Conservation (phyloP, 257 asterid species). For the Solanum bulbocastanum region DNA sequence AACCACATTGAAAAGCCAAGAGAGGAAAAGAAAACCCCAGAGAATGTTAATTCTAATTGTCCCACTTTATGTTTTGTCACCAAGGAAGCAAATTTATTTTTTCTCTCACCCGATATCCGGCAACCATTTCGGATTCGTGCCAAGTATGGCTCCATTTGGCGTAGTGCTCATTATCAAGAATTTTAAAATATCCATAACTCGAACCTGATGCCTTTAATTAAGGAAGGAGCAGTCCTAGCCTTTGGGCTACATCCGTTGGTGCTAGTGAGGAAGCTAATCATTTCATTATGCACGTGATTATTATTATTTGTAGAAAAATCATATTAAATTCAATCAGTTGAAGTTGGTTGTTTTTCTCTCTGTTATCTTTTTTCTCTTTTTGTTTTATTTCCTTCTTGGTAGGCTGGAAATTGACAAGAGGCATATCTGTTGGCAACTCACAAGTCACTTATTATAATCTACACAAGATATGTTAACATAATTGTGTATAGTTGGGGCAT, state of each 20-base stretch:
- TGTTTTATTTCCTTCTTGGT: neutral
- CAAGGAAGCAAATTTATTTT: neutral
- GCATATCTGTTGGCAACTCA: neutral
- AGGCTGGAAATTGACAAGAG: neutral
- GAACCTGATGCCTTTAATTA: too few relatives aligned
- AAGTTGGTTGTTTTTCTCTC: neutral
- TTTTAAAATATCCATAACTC: too few relatives aligned
- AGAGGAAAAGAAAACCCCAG: neutral
- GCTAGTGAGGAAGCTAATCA: neutral
- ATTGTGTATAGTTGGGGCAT: neutral
- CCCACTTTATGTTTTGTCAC: neutral
- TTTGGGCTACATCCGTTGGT: too few relatives aligned
- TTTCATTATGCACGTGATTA: neutral
- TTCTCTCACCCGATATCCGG: too few relatives aligned
- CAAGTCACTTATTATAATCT: neutral
- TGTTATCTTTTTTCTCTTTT: neutral
- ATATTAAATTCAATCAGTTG: neutral
- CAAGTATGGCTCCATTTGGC: too few relatives aligned
- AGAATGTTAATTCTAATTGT: neutral
- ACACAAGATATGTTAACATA: neutral
- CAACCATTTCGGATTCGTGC: too few relatives aligned
- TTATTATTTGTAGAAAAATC: neutral
- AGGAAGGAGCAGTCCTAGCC: neutral
- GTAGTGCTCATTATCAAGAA: too few relatives aligned
- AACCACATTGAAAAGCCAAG: neutral